Base-by-base conservation (phyloP, 2,329 filamentous ascomycete species). In the Fusarium transvaalense region DNA sequence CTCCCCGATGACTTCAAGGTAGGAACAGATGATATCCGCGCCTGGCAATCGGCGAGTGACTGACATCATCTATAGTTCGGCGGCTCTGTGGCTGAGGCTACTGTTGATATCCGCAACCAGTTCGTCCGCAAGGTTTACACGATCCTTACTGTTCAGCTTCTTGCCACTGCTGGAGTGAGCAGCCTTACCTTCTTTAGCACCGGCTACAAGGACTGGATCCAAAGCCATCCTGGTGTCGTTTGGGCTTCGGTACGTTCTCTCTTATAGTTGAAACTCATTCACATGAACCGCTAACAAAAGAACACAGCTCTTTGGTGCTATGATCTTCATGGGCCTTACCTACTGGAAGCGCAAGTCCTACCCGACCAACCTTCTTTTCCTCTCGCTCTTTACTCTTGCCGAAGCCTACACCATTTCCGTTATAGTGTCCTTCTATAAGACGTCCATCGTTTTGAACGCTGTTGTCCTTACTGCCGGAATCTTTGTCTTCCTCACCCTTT, bases 61-160 rank as follows among this genome's bases (percentile, higher is more conserved):
- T 74, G 59, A 75, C 60, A 63, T 34, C 23, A 45, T 42, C 31
- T 37, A 27, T 37, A 93, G 92, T 98, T 97, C 77, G 96, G 95
- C 73, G 94, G 94, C 66, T 93, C 91, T 19, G 94, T 98, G 62
- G 91, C 94, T 71, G 96, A 98, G 83, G 95, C 93, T 46, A 97
- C 94, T 21, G 85, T 98, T 77, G 94, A 97, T 76, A 97, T 99
- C 78, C 92, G 95, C 73, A 97, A 97, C 89, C 92, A 96, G 81
- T 99, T 97, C 80, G 86, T 97, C 74, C 91, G 94, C 81, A 98
- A 98, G 85, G 96, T 99, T 77, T 99, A 99, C 83, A 91, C 94
- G 61, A 99, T 99, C 80, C 86, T 99, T 82, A 97, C 96, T n/a
- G 89, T 93, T 52, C 96, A 99, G 80, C 89, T 99, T 55, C 84